These are phyloP conservation scores for Oidiodendron maius DNA, from an alignment of 495 filamentous ascomycete genomes.

Conservation along the genomic window DNA sequence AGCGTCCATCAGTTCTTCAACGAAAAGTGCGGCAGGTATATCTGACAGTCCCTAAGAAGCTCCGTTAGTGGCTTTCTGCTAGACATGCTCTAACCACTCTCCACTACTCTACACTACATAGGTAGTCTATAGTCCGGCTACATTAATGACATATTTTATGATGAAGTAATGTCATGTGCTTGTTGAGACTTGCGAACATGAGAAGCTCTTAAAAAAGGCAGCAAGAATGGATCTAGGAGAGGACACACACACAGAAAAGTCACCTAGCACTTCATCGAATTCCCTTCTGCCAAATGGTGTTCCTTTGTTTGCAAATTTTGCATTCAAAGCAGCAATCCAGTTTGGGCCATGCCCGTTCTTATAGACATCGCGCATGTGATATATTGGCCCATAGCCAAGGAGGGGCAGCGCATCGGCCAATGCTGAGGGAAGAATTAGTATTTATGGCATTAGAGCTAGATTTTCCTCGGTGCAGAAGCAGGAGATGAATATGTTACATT, in stretches of 20 bases:
- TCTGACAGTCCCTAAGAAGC: conserved; percentile 35
- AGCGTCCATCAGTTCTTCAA: conserved; percentile 32
- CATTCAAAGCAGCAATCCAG: conserved; percentile 24
- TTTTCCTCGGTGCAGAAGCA: too few relatives aligned
- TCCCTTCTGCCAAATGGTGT: neutral
- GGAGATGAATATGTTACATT: too few relatives aligned
- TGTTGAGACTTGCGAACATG: neutral
- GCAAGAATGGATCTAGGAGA: neutral
- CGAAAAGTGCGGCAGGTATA: conserved; percentile 28
- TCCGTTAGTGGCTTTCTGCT: conserved; percentile 9
- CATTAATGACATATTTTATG: too few relatives aligned
- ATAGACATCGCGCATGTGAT: conserved; percentile 30
- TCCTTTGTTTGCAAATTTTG: conserved; percentile 15
- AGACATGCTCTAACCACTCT: neutral
- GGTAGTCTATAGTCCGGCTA: too few relatives aligned
- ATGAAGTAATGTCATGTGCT: too few relatives aligned
- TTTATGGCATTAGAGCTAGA: too few relatives aligned
- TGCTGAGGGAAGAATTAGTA: too few relatives aligned
- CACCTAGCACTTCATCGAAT: neutral
- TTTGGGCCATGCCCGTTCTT: conserved; percentile 22
- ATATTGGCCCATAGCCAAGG: conserved; percentile 25
- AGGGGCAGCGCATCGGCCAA: conserved; percentile 24
- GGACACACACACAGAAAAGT: neutral
- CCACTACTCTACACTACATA: neutral
- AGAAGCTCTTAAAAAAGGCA: neutral